Conservation (phyloP, 257 asterid genomes). For the Salvia hispanica region DNA sequence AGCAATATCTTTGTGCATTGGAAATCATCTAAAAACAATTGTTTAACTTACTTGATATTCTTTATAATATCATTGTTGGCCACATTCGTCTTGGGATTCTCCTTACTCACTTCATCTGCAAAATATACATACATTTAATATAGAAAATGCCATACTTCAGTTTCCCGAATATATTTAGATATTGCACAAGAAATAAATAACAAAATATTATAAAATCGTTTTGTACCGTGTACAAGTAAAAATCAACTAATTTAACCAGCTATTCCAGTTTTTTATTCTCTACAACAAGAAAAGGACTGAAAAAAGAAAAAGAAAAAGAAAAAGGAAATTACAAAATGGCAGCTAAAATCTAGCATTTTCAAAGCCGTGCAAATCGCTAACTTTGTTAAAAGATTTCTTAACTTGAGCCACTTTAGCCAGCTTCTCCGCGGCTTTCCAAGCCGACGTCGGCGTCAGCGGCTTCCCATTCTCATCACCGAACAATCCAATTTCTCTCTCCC, state of each 20-base stretch:
- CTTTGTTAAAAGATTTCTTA: slow-evolving; percentile 54
- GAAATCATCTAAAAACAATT: neutral
- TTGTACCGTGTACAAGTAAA: slow-evolving; percentile 16
- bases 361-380: slow-evolving; percentile 79
- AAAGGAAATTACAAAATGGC: neutral
- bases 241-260: neutral
- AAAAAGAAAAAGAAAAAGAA: neutral
- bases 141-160: neutral
- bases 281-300: neutral
- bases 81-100: slow-evolving; percentile 12
- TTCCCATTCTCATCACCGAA: slow-evolving; percentile 63
- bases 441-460: slow-evolving; percentile 77
- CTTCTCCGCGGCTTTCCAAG: slow-evolving; percentile 78
- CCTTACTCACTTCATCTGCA: neutral
- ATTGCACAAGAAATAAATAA: neutral
- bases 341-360: slow-evolving; percentile 84
- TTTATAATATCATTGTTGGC: slow-evolving; percentile 7
- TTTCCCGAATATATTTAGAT: neutral
- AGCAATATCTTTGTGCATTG: neutral
- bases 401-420: slow-evolving; percentile 51
- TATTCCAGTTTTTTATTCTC: neutral
- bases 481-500: slow-evolving; percentile 42
- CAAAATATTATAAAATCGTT: neutral
- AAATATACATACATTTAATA: neutral
- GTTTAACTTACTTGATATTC: neutral